Conservation (phyloP, 2,329 filamentous ascomycete species). For the Intubia oerlemansii region DNA sequence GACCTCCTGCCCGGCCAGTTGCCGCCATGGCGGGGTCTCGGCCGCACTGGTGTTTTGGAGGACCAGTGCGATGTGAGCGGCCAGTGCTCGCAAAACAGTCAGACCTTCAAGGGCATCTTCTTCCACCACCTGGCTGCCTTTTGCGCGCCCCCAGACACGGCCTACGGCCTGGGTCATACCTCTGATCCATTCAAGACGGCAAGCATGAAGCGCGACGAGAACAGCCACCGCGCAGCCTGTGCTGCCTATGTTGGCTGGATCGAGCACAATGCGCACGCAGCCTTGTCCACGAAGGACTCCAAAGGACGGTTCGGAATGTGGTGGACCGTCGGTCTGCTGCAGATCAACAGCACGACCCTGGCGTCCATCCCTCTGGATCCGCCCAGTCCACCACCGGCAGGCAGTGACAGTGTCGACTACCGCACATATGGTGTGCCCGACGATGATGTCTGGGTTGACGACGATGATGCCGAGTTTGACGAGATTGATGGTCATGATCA, state of each 20-base stretch:
- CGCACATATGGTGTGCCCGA: constrained; percentile 8
- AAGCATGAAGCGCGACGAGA: constrained; percentile 1
- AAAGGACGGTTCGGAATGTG: constrained; percentile 63
- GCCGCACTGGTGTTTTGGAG: constrained; percentile 60
- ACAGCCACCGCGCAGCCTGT: constrained; percentile 37
- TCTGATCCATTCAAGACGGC: too few species aligned
- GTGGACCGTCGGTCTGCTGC: constrained; percentile 46
- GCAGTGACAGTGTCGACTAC: constrained; percentile 7
- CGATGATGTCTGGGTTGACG: constrained; percentile 9
- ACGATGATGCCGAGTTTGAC: too few species aligned
- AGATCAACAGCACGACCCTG: constrained; percentile 3
- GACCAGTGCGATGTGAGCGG: constrained; percentile 60
- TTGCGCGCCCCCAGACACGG: constrained; percentile 38
- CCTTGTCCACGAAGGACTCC: constrained; percentile 43
- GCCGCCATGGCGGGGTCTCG: constrained; percentile 51
- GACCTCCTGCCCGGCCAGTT: constrained; percentile 15
- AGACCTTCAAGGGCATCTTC: constrained; percentile 90
- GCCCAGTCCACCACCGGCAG: background rate
- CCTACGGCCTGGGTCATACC: too few species aligned
- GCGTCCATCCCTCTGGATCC: too few species aligned
- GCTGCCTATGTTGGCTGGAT: constrained; percentile 52
- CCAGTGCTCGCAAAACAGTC: constrained; percentile 59
- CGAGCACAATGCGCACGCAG: constrained; percentile 54
- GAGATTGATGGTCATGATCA: too few species aligned
- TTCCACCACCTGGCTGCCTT: constrained; percentile 74